Conservation (phyloP, 164 flowering plant genomes). For the Sextonia rubra region DNA sequence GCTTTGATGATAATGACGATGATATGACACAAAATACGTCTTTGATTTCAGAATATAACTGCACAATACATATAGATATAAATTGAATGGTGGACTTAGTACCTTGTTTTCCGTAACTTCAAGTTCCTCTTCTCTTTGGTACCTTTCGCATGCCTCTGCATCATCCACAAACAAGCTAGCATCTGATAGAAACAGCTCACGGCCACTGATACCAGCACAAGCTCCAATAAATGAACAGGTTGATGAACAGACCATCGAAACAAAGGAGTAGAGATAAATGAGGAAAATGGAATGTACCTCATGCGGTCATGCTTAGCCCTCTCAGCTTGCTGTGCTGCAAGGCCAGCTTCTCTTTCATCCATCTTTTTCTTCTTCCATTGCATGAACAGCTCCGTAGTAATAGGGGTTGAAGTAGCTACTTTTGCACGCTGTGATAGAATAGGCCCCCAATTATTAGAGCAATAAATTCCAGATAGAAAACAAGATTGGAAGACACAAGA, state of each 20-base stretch:
- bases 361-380: conserved; percentile 90
- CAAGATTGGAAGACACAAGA: neutral
- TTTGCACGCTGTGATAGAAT: conserved; percentile 64
- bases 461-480: neutral
- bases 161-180: conserved; percentile 93
- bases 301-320: conserved; percentile 94
- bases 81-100: neutral
- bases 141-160: conserved; percentile 40
- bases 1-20: too few relatives aligned
- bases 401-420: conserved; percentile 61
- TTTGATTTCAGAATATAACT: too few relatives aligned
- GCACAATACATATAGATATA: neutral
- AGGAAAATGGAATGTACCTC: conserved; percentile 39
- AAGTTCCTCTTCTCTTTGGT: conserved; percentile 33
- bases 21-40: too few relatives aligned
- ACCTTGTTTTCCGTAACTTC: conserved; percentile 24
- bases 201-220: conserved; percentile 26
- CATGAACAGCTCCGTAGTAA: conserved; percentile 79
- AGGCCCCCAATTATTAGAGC: neutral
- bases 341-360: conserved; percentile 75
- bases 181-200: conserved; percentile 63
- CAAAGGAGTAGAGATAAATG: neutral
- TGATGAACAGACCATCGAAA: neutral
- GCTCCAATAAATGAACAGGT: neutral
- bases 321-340: conserved; percentile 75